Evolutionary conservation across 805 yeast species (phyloP).

Genomic region (Kuraishia floccosa): DNA sequence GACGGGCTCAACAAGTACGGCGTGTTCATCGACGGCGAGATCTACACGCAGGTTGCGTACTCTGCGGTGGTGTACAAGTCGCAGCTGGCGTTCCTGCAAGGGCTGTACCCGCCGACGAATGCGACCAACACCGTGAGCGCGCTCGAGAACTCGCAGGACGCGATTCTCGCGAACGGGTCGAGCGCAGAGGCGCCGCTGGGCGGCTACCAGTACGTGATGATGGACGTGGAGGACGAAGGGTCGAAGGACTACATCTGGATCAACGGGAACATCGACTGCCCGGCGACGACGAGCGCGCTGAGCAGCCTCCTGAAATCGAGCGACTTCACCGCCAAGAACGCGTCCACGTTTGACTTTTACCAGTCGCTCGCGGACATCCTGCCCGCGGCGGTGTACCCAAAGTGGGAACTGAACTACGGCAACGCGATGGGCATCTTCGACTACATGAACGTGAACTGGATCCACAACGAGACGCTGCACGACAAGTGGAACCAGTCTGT

Average conservation of each 20-base stretch:
- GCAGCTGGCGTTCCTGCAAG: slow-evolving; percentile 32
- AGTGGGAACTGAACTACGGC: slow-evolving; percentile 21
- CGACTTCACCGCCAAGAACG: slow-evolving; percentile 19
- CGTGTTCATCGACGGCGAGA: slow-evolving; percentile 21
- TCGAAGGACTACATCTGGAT: slow-evolving; percentile 27
- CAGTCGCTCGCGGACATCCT: slow-evolving; percentile 18
- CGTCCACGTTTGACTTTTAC: slow-evolving; percentile 25
- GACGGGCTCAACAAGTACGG: slow-evolving; percentile 21
- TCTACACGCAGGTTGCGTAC: slow-evolving; percentile 24
- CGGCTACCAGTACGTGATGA: slow-evolving; percentile 34
- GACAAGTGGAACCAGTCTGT: slow-evolving; percentile 18
- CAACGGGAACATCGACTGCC: slow-evolving; percentile 30
- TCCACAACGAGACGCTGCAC: slow-evolving; percentile 28
- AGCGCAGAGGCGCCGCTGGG: slow-evolving; percentile 22
- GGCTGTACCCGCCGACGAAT: slow-evolving; percentile 30
- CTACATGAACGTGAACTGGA: slow-evolving; percentile 23
- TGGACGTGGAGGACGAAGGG: slow-evolving; percentile 21
- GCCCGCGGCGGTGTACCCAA: slow-evolving; percentile 14
- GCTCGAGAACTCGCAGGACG: slow-evolving; percentile 14
- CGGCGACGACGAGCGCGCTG: slow-evolving; percentile 22
- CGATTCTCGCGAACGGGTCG: slow-evolving; percentile 28
- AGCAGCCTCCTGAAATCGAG: slow-evolving; percentile 16
- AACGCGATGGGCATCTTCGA: slow-evolving; percentile 30
- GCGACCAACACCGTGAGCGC: slow-evolving; percentile 13
- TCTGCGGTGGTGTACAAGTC: slow-evolving; percentile 26